These are phyloP conservation scores for Epichloe gansuensis DNA, from an alignment of 2,329 filamentous ascomycete species.

Conservation along the genomic window DNA sequence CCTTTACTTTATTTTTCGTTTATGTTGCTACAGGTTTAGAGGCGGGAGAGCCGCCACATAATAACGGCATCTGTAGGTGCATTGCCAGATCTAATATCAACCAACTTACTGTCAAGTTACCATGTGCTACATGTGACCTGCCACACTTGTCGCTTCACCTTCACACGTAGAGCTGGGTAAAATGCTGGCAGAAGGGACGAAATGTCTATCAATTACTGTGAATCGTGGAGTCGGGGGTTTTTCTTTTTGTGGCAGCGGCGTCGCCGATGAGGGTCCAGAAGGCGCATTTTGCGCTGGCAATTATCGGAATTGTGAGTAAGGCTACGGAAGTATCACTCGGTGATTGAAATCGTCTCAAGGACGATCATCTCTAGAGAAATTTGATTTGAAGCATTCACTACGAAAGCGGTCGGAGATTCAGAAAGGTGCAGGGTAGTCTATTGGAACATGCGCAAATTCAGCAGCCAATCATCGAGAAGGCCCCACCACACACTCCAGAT, in stretches of 20 bases:
- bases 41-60: neutral
- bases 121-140: neutral
- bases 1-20: neutral
- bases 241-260: too few relatives aligned
- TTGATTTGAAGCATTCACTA: neutral
- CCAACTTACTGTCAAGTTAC: neutral
- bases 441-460: neutral
- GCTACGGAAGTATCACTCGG: too few relatives aligned
- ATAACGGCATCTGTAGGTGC: neutral
- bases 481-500: neutral
- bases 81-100: neutral
- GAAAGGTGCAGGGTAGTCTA: slow-evolving; percentile 1
- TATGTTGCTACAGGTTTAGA: neutral
- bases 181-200: too few relatives aligned
- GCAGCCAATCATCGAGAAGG: slow-evolving; percentile 5
- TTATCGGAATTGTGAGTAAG: too few relatives aligned
- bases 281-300: too few relatives aligned
- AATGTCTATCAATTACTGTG: too few relatives aligned
- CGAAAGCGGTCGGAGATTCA: neutral
- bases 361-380: too few relatives aligned
- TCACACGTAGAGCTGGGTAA: too few relatives aligned
- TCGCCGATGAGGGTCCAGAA: too few relatives aligned
- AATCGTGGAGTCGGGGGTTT: too few relatives aligned
- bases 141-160: too few relatives aligned
- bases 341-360: too few relatives aligned